phyloP scores from a whole-genome alignment of 345 rosid genomes.

The Populus simonii region DNA sequence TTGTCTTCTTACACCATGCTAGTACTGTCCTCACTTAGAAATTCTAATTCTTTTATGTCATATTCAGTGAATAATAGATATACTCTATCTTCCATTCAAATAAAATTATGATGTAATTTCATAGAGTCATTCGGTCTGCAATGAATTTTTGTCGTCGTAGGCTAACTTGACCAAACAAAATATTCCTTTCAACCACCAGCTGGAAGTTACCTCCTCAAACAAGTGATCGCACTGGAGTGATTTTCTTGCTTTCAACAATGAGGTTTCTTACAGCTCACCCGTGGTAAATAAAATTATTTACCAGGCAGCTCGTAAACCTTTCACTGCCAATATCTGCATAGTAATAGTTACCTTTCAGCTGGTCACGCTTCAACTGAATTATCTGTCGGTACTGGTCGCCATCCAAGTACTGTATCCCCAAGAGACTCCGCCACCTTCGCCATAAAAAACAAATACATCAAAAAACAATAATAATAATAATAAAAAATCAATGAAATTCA shows the following conservation, averaged over 20 bases:
- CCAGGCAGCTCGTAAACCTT: slow-evolving; percentile 99
- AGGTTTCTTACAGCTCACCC: slow-evolving; percentile 86
- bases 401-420: slow-evolving; percentile 87
- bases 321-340: slow-evolving; percentile 92
- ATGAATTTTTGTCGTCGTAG: neutral
- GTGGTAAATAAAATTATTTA: slow-evolving; percentile 72
- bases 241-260: slow-evolving; percentile 64
- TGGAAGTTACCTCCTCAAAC: slow-evolving; percentile 48
- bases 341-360: slow-evolving; percentile 77
- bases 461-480: too few species aligned
- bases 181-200: slow-evolving; percentile 45
- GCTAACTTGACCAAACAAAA: slow-evolving; percentile 42
- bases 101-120: too few species aligned
- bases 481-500: neutral
- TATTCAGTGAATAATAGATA: too few species aligned
- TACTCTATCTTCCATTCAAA: too few species aligned
- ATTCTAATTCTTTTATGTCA: too few species aligned
- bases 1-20: too few species aligned
- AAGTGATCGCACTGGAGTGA: slow-evolving; percentile 57
- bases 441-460: neutral
- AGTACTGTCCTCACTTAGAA: too few species aligned
- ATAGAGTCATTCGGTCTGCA: too few species aligned
- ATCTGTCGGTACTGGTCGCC: slow-evolving; percentile 89
- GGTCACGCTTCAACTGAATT: slow-evolving; percentile 88
- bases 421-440: slow-evolving; percentile 84